Evolutionary conservation across 2,329 filamentous ascomycete species (phyloP), one percentile per base, ranked within the genome.

Genomic region (Pseudohalonectria lignicola): DNA sequence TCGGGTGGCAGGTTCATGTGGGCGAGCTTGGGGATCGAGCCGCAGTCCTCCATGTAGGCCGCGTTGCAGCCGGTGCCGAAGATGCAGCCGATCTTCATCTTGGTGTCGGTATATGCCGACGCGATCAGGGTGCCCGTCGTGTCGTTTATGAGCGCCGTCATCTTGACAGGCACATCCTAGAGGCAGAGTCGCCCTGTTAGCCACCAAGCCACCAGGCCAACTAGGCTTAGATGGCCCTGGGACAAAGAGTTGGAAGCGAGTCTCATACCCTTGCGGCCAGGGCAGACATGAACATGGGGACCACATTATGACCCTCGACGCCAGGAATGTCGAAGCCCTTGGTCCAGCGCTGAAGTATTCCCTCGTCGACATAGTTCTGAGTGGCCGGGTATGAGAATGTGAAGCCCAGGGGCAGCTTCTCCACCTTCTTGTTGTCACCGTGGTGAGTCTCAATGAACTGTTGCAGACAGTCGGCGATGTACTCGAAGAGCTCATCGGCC

Each of bases 11-110:
- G 74, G 53, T 93, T 92, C 70, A 94, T 75, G 64, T 95, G 79
- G 10, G 83, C 86, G 39, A 98, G 76, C 71, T 98, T 98, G 47
- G 88, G 90, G 47, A 98, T 86, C 11, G 82, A 85, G 47, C 86
- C 87, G 46, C 77, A 85, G 53, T 93, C 65, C 63, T 98, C 92
- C 83, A 98, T 94, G 67, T 98, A 98, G 29, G 92, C 92, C 30
- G 90, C 92, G 54, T 98, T 98, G 66, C 92, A 95, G 42, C 92
- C 92, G 11, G 92, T 98, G 51, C 92, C 92, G 53, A 98, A 98
- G 56, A 98, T 98, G 62, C 90, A 95, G 40, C 92, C 92, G 52
- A 96, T 92, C 64, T 79, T 87, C 76, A 95, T 93, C 49, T 80
- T 77, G 33, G 80, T 67, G 56, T 98, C 88, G n/a, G 90, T 96